Percentiles rank a stretch among this genome's conserved stretches.
phyloP scores from a whole-genome alignment of 2,329 filamentous ascomycete species.

The Aureobasidium sp. region DNA sequence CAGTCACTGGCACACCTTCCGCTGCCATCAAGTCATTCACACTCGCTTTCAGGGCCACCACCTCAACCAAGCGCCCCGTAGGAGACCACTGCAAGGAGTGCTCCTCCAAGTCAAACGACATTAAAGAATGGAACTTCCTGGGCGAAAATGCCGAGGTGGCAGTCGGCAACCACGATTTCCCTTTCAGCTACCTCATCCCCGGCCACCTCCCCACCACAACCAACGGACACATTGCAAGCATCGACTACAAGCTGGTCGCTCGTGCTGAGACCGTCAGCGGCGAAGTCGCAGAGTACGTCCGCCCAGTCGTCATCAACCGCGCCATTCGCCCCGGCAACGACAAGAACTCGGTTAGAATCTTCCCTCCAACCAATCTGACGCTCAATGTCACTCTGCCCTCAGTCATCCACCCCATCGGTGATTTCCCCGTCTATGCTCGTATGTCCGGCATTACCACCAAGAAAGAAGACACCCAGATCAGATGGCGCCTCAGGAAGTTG shows the following conservation, averaged over 20 bases:
- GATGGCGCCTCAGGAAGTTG: constrained; percentile 87
- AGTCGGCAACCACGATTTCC: constrained; percentile 61
- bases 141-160: constrained; percentile 34
- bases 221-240: constrained; percentile 62
- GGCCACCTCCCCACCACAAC: constrained; percentile 82
- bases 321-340: constrained; percentile 72
- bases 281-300: constrained; percentile 58
- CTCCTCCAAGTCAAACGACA: constrained; percentile 60
- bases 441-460: constrained; percentile 76
- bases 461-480: constrained; percentile 61
- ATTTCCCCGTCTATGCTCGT: constrained; percentile 70
- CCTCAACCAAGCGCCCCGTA: constrained; percentile 75
- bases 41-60: constrained; percentile 63
- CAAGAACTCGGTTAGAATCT: constrained; percentile 86
- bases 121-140: constrained; percentile 75
- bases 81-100: constrained; percentile 73
- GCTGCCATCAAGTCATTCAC: constrained; percentile 63
- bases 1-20: constrained; percentile 56
- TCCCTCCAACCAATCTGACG: constrained; percentile 91
- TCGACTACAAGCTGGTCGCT: constrained; percentile 73
- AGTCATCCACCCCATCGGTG: constrained; percentile 78
- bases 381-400: constrained; percentile 75
- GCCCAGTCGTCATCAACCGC: constrained; percentile 67
- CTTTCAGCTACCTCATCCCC: constrained; percentile 79
- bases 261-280: constrained; percentile 55